Conservation (phyloP, 306 rosid species). For the Abrus pulchellus region DNA sequence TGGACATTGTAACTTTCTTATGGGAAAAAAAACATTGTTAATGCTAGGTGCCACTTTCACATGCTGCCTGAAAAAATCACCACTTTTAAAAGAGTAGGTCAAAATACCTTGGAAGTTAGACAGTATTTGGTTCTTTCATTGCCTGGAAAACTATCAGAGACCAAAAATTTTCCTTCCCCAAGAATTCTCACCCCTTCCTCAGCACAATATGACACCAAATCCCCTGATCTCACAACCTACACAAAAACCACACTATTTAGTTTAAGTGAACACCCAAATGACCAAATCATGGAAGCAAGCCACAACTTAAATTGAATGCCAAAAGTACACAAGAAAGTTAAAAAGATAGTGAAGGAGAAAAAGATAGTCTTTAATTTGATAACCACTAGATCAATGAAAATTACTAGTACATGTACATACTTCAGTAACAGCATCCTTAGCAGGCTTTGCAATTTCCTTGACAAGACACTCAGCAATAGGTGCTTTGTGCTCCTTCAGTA, state of each 20-base stretch:
- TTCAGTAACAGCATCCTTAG: constrained; percentile 84
- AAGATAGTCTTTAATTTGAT: not conserved
- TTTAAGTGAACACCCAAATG: not conserved
- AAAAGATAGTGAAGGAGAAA: not conserved
- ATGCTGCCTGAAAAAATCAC: constrained; percentile 8
- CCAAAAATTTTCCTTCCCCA: constrained; percentile 72
- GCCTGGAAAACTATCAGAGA: constrained; percentile 86
- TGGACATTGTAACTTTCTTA: constrained; percentile 11
- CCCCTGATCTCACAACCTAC: constrained; percentile 54
- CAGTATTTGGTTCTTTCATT: constrained; percentile 90
- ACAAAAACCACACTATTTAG: not conserved
- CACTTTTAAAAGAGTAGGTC: not conserved
- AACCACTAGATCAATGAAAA: constrained; percentile 6
- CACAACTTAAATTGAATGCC: constrained; percentile 8
- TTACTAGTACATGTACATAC: constrained; percentile 47
- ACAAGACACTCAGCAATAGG: constrained; percentile 92
- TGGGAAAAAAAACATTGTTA: not conserved
- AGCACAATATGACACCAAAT: constrained; percentile 74
- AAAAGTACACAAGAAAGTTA: not conserved
- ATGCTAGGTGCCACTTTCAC: not conserved
- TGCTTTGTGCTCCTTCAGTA: constrained; percentile 78
- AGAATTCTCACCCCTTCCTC: constrained; percentile 78
- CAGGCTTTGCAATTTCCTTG: constrained; percentile 90
- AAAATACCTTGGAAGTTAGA: constrained; percentile 84
- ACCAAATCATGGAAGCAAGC: constrained; percentile 21